Evolutionary conservation across 805 yeast genomes (phyloP).

Genomic region (Wickerhamiella occidentalis): DNA sequence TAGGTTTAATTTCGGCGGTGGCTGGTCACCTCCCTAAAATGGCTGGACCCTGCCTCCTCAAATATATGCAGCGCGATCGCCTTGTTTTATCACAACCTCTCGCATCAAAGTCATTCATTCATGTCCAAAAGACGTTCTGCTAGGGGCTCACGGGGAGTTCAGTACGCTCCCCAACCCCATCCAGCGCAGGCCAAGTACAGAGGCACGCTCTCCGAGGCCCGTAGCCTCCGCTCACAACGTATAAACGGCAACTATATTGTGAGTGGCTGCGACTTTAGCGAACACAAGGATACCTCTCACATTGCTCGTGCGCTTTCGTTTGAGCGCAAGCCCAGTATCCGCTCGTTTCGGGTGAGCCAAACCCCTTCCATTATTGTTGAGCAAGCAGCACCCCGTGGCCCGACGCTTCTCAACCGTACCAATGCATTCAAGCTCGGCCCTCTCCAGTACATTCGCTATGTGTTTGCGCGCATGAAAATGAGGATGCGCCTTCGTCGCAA

Average conservation of each 20-base stretch:
- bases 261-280: slow-evolving; percentile 8
- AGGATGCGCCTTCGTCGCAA: slow-evolving; percentile 6
- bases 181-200: background rate
- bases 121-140: background rate
- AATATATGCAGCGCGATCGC: slow-evolving; percentile 5
- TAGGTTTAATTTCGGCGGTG: background rate
- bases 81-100: background rate
- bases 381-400: background rate
- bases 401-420: slow-evolving; percentile 12
- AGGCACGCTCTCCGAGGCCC: background rate
- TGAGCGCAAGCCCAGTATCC: slow-evolving; percentile 6
- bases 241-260: background rate
- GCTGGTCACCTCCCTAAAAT: slow-evolving; percentile 2
- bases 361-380: background rate
- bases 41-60: slow-evolving; percentile 5
- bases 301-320: slow-evolving; percentile 5
- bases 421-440: slow-evolving; percentile 15
- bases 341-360: slow-evolving; percentile 3
- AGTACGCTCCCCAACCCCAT: background rate
- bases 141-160: background rate
- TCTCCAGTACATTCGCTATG: background rate
- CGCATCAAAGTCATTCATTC: background rate
- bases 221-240: slow-evolving; percentile 4
- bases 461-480: slow-evolving; percentile 1
- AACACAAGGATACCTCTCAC: slow-evolving; percentile 3